Percentiles rank a stretch among this genome's conserved stretches.
Conservation (phyloP, 2,329 filamentous ascomycete species). For the Calonectria pteridis region DNA sequence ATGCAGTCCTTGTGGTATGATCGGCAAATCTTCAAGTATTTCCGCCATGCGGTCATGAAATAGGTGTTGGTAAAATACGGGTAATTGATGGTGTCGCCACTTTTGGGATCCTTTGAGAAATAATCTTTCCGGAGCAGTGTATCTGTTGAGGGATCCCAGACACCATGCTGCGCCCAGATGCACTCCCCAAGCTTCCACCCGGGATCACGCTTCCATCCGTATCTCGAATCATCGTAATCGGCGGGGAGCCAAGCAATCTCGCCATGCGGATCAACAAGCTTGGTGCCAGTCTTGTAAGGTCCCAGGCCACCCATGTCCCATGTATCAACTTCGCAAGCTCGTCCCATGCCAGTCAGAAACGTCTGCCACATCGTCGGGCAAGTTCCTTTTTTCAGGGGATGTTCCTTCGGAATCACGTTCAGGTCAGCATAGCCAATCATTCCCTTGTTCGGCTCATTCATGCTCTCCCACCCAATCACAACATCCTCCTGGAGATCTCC, state of each 20-base stretch:
- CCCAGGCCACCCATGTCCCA: slow-evolving; percentile 96
- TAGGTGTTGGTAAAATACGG: slow-evolving; percentile 91
- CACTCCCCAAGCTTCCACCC: slow-evolving; percentile 95
- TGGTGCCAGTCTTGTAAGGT: slow-evolving; percentile 87
- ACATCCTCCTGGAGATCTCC: slow-evolving; percentile 88
- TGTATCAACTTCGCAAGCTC: slow-evolving; percentile 88
- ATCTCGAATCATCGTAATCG: slow-evolving; percentile 87
- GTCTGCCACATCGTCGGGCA: slow-evolving; percentile 95
- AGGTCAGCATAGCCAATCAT: slow-evolving; percentile 87
- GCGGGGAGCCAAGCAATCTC: slow-evolving; percentile 85
- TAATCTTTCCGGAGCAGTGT: slow-evolving; percentile 86
- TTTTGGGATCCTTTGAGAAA: slow-evolving; percentile 83
- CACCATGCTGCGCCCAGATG: slow-evolving; percentile 95
- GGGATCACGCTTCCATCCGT: slow-evolving; percentile 90
- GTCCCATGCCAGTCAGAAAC: slow-evolving; percentile 89
- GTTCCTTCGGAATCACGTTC: slow-evolving; percentile 83
- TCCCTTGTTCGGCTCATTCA: slow-evolving; percentile 95
- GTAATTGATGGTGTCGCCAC: slow-evolving; percentile 81
- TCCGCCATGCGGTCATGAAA: slow-evolving; percentile 88
- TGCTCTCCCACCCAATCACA: slow-evolving; percentile 94
- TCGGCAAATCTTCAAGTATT: slow-evolving; percentile 81
- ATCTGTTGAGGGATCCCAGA: slow-evolving; percentile 89
- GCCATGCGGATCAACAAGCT: slow-evolving; percentile 89
- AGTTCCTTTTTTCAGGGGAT: slow-evolving; percentile 92
- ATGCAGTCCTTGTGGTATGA: slow-evolving; percentile 83